phyloP scores from a whole-genome alignment of 2,329 filamentous ascomycete species.

The Verticillium albo-atrum region DNA sequence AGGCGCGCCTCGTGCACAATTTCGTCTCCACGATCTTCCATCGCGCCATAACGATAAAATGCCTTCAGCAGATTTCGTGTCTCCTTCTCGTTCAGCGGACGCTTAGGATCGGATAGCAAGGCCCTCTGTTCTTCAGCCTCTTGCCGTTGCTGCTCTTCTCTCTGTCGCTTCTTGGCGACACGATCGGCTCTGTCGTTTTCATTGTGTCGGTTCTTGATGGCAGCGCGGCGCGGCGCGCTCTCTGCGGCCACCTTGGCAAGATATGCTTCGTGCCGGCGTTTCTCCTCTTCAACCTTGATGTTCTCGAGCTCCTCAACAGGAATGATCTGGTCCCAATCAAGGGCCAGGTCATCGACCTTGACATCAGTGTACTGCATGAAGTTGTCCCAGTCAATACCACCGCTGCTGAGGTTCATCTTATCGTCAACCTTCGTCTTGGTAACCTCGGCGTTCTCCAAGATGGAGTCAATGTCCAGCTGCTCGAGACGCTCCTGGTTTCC shows the following conservation, averaged over 20 bases:
- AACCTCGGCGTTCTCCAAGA: conserved; percentile 93
- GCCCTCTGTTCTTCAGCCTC: conserved; percentile 71
- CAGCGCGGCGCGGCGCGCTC: conserved; percentile 74
- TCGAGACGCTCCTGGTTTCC: conserved; percentile 96
- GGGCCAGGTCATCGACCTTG: conserved; percentile 74
- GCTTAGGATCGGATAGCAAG: conserved; percentile 74
- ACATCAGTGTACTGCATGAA: conserved; percentile 98
- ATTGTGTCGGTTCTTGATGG: conserved; percentile 50
- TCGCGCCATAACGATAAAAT: conserved; percentile 84
- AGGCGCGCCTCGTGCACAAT: conserved; percentile 84
- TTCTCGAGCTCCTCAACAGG: conserved; percentile 86
- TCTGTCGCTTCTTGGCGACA: conserved; percentile 60
- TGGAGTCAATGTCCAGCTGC: conserved; percentile 94
- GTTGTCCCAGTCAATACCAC: conserved; percentile 79
- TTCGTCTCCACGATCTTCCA: conserved; percentile 84
- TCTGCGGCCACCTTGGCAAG: conserved; percentile 78
- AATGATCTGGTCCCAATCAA: conserved; percentile 98
- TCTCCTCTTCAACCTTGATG: conserved; percentile 85
- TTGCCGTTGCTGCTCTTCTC: conserved; percentile 64
- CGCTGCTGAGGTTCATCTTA: conserved; percentile 85
- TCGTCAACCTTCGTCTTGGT: conserved; percentile 95
- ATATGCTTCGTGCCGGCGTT: conserved; percentile 77
- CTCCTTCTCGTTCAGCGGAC: conserved; percentile 90
- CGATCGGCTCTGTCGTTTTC: conserved; percentile 62
- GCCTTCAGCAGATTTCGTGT: conserved; percentile 87